Percentiles rank a stretch among this genome's conserved stretches.
phyloP scores from a whole-genome alignment of 1,284 basidiomycete species.

The Lentinus polychrous region DNA sequence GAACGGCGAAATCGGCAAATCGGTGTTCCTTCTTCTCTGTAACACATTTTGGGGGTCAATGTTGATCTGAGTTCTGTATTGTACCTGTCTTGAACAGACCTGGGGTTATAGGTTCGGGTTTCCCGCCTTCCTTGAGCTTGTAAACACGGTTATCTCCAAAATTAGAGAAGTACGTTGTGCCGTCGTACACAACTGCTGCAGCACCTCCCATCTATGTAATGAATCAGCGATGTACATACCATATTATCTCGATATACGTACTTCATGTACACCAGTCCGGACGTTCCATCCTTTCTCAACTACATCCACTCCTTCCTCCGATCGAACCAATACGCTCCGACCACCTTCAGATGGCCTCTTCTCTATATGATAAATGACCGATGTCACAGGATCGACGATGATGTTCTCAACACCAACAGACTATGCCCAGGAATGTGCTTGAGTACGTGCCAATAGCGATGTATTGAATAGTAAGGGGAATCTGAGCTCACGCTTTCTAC shows the following conservation, averaged over 20 bases:
- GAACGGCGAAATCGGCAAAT: conserved; percentile 48
- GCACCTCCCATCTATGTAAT: conserved; percentile 34
- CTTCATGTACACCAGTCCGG: conserved; percentile 53
- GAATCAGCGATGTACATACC: background rate
- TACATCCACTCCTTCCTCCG: conserved; percentile 38
- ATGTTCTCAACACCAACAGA: conserved; percentile 39
- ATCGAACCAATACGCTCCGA: conserved; percentile 50
- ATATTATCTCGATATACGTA: conserved; percentile 13
- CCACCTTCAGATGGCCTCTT: conserved; percentile 54
- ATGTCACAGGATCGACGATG: conserved; percentile 46
- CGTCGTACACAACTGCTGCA: conserved; percentile 41
- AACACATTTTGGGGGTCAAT: background rate
- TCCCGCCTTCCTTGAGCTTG: conserved; percentile 25
- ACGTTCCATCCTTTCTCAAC: conserved; percentile 49
- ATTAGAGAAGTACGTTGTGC: conserved; percentile 51
- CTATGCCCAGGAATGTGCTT: conserved; percentile 23
- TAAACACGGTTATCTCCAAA: conserved; percentile 46
- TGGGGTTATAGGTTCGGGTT: conserved; percentile 53
- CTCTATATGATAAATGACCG: conserved; percentile 55
- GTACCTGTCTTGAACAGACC: too few relatives aligned
- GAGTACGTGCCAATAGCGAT: conserved; percentile 6
- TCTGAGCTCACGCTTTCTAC: conserved; percentile 41
- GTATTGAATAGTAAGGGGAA: conserved; percentile 4
- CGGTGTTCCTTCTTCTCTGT: conserved; percentile 45
- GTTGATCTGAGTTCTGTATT: too few relatives aligned